These are phyloP conservation scores for Cryphonectria parasitica DNA, from an alignment of 2,329 filamentous ascomycete species.

Conservation along the genomic window DNA sequence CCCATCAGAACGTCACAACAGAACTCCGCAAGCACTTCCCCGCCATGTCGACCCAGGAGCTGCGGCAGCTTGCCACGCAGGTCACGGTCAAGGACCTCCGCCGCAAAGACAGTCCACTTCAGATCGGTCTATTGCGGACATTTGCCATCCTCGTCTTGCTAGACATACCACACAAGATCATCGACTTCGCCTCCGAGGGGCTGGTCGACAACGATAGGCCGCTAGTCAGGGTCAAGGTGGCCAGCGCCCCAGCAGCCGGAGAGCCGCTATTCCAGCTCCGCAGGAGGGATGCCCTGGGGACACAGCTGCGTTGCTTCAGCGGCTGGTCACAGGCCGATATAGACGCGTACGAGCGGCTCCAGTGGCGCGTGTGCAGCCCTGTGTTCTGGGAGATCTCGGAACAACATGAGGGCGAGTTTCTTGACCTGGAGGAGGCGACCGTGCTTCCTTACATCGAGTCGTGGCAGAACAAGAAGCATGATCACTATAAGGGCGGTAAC, in stretches of 20 bases:
- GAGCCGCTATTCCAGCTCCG: constrained; percentile 19
- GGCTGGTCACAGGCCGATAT: constrained; percentile 24
- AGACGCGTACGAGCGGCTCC: constrained; percentile 23
- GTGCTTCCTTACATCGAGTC: constrained; percentile 28
- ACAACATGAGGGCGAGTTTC: constrained; percentile 17
- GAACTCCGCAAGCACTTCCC: constrained; percentile 21
- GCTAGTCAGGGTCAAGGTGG: background rate
- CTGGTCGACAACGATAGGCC: constrained; percentile 15
- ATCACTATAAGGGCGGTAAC: constrained; percentile 30
- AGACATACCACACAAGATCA: constrained; percentile 20
- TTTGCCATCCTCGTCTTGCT: constrained; percentile 26
- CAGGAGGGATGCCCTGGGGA: background rate
- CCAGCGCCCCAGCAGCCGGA: background rate
- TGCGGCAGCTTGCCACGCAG: constrained; percentile 18
- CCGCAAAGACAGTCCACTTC: background rate
- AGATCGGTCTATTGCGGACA: constrained; percentile 14
- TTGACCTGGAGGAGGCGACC: constrained; percentile 26
- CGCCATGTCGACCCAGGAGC: constrained; percentile 8
- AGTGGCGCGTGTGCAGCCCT: constrained; percentile 27
- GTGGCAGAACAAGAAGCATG: constrained; percentile 25
- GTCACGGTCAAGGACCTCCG: constrained; percentile 12
- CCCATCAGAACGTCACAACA: constrained; percentile 15
- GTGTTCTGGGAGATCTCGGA: constrained; percentile 25
- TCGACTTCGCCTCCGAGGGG: constrained; percentile 12
- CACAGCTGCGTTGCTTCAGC: constrained; percentile 19